Evolutionary conservation across 306 rosid species (phyloP).

Genomic region (Trichosanthes cucumerina): DNA sequence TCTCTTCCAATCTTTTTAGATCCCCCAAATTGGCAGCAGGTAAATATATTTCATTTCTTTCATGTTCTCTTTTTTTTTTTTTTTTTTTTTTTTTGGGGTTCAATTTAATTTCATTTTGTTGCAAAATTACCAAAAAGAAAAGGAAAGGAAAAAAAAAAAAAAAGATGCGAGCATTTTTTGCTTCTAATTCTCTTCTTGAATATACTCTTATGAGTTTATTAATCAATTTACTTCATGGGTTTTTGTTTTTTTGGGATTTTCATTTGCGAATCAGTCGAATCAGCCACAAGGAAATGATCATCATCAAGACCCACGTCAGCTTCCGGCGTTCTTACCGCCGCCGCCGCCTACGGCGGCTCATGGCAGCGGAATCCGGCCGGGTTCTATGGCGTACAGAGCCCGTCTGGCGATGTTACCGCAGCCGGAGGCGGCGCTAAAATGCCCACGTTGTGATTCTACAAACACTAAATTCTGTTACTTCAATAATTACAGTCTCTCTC

Average conservation of each 20-base stretch:
- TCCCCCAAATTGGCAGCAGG: constrained; percentile 96
- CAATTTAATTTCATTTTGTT: constrained; percentile 3
- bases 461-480: constrained; percentile 85
- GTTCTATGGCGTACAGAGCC: constrained; percentile 81
- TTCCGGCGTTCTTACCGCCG: constrained; percentile 28
- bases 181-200: neutral
- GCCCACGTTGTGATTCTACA: constrained; percentile 82
- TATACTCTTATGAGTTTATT: neutral
- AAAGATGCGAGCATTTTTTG: neutral
- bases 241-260: neutral
- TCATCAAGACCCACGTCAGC: constrained; percentile 28
- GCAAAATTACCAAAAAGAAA: neutral
- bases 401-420: constrained; percentile 62
- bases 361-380: constrained; percentile 37
- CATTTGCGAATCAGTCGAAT: constrained; percentile 20
- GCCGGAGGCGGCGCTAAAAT: constrained; percentile 73
- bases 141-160: neutral
- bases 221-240: neutral
- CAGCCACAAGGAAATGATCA: constrained; percentile 14
- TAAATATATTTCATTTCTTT: constrained; percentile 39
- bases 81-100: neutral
- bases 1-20: constrained; percentile 92
- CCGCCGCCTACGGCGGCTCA: constrained; percentile 9
- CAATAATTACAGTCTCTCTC: constrained; percentile 72
- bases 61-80: neutral